Evolutionary conservation across 495 filamentous ascomycete species (phyloP).

Genomic region (Hyaloscypha finlandica): DNA sequence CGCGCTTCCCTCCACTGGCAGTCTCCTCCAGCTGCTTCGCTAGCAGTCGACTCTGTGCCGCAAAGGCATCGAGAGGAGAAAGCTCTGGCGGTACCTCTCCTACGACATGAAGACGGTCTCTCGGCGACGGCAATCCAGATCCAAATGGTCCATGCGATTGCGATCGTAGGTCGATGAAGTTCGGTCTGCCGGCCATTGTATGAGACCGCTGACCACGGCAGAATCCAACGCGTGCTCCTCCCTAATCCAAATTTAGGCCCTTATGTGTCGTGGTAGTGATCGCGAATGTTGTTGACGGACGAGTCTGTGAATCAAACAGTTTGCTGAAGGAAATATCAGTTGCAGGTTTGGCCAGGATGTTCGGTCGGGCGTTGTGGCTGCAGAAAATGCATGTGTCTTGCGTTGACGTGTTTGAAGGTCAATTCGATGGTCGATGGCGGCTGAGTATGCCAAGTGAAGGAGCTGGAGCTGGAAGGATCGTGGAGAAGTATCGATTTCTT

Average conservation of each 20-base stretch:
- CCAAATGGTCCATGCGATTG: slow-evolving; percentile 59
- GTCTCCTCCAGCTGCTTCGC: slow-evolving; percentile 85
- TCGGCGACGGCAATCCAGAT: slow-evolving; percentile 50
- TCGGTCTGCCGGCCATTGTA: slow-evolving; percentile 57
- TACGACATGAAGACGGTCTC: slow-evolving; percentile 65
- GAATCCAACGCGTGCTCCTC: background rate
- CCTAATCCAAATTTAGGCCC: background rate
- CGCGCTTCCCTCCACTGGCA: slow-evolving; percentile 58
- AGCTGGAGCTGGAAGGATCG: slow-evolving; percentile 17
- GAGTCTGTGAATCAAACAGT: background rate
- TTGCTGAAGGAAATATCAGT: background rate
- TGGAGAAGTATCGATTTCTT: slow-evolving; percentile 3
- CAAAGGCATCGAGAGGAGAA: slow-evolving; percentile 93
- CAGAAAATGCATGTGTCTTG: slow-evolving; percentile 16
- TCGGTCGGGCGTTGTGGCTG: slow-evolving; percentile 23
- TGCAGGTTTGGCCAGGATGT: slow-evolving; percentile 9
- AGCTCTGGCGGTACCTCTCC: slow-evolving; percentile 90
- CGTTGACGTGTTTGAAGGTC: slow-evolving; percentile 3
- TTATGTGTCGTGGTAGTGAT: background rate
- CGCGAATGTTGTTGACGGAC: background rate
- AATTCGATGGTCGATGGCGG: slow-evolving; percentile 14
- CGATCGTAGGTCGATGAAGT: slow-evolving; percentile 63
- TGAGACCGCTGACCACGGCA: background rate
- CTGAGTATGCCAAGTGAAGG: slow-evolving; percentile 8
- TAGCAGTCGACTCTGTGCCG: slow-evolving; percentile 81